These are phyloP conservation scores for Pythium phragmitis DNA, from an alignment of 352 stramenopile species.

Conservation along the genomic window DNA sequence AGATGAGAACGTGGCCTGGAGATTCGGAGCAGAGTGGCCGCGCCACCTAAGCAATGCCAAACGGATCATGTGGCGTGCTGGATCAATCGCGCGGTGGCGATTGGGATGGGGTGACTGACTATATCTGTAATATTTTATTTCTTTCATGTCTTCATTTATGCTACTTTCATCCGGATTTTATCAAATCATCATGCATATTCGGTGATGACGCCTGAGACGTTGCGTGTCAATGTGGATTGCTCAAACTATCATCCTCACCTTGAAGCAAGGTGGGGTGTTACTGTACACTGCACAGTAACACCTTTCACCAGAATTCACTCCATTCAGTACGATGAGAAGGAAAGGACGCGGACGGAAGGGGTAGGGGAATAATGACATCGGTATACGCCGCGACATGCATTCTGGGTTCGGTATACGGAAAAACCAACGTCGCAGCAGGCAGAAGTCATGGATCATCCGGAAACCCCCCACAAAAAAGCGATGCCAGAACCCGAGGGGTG, in stretches of 20 bases:
- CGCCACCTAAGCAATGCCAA: not conserved
- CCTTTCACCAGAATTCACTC: not conserved
- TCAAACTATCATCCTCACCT: constrained; percentile 13
- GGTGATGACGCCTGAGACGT: constrained; percentile 3
- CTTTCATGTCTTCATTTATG: not conserved
- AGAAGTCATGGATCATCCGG: constrained; percentile 12
- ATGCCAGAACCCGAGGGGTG: constrained; percentile 13
- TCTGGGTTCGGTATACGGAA: constrained; percentile 20
- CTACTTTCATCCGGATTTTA: constrained; percentile 11
- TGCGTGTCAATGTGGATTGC: constrained; percentile 8
- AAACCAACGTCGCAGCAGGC: not conserved
- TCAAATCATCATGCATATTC: not conserved
- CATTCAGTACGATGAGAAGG: constrained; percentile 20
- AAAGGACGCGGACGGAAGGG: constrained; percentile 22
- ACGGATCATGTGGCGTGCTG: not conserved
- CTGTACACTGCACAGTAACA: not conserved
- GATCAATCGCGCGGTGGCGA: not conserved
- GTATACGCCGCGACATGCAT: constrained; percentile 1
- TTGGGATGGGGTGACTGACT: not conserved
- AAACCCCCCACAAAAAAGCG: constrained; percentile 11
- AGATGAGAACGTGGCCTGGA: constrained; percentile 6
- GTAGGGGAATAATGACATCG: constrained; percentile 14
- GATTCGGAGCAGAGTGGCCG: not conserved
- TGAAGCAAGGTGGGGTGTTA: constrained; percentile 7
- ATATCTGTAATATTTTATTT: not conserved